A percentile compares a stretch with the other conserved stretches of the same genome.
These are phyloP conservation scores for Lobosporangium transversale DNA, from an alignment of 192 early-diverging fungal genomes.

Conservation along the genomic window DNA sequence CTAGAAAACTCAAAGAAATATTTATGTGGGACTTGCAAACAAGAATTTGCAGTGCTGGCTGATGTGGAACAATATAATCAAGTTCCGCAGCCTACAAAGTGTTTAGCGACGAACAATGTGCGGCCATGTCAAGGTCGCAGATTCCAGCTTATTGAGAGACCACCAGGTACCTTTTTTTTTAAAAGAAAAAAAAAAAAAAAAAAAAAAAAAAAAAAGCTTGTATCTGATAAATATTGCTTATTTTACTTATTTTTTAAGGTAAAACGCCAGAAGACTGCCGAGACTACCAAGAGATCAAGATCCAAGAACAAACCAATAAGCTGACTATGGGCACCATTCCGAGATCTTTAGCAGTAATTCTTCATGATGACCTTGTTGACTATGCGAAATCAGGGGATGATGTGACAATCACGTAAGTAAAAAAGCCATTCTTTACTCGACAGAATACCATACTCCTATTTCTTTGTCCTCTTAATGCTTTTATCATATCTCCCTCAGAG, in stretches of 20 bases:
- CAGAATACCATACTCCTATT: no score
- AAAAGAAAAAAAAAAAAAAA: no score
- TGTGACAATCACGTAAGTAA: conserved; percentile 64
- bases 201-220: no score
- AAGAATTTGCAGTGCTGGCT: conserved; percentile 61
- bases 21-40: conserved; percentile 67
- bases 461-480: no score
- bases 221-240: conserved; percentile 8
- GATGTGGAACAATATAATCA: conserved; percentile 75
- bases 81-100: conserved; percentile 64
- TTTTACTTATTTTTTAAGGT: conserved; percentile 24
- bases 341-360: conserved; percentile 64
- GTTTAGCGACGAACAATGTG: conserved; percentile 49
- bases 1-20: conserved; percentile 67
- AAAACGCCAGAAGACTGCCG: conserved; percentile 60
- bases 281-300: conserved; percentile 84
- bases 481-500: conserved; percentile 44
- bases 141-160: conserved; percentile 57
- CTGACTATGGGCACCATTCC: conserved; percentile 73
- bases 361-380: conserved; percentile 70
- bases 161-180: conserved; percentile 48
- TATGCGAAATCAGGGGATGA: conserved; percentile 68
- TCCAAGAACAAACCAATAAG: conserved; percentile 76
- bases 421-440: no score
- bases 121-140: conserved; percentile 60